These are phyloP conservation scores for Medicago ruthenica DNA, from an alignment of 306 rosid species.

Conservation along the genomic window DNA sequence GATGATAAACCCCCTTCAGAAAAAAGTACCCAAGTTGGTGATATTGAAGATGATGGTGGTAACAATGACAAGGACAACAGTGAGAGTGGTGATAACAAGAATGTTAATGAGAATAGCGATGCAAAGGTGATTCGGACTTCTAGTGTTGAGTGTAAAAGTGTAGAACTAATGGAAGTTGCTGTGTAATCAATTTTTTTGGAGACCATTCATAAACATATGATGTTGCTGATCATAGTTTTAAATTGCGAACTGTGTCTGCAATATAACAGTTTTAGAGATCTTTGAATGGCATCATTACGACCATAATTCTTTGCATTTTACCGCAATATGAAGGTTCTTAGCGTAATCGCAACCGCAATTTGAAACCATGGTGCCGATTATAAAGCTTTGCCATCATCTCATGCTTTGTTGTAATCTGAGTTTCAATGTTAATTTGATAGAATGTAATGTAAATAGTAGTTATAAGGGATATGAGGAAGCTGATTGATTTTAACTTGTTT, in stretches of 20 bases:
- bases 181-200: constrained; percentile 43
- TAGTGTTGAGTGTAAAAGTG: constrained; percentile 45
- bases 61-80: constrained; percentile 42
- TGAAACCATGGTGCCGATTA: constrained; percentile 33
- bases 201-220: constrained; percentile 41
- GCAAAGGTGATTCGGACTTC: constrained; percentile 47
- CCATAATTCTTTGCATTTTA: neutral
- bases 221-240: neutral
- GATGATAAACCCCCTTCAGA: constrained; percentile 51
- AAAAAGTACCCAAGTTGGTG: constrained; percentile 47
- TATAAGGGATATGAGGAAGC: constrained; percentile 48
- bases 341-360: neutral
- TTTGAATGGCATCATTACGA: neutral
- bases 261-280: too few relatives aligned
- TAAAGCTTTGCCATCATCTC: constrained; percentile 41
- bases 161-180: constrained; percentile 55
- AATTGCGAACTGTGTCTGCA: neutral
- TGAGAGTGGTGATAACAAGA: constrained; percentile 42
- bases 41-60: constrained; percentile 48
- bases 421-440: constrained; percentile 34
- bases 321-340: neutral
- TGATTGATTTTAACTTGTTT: constrained; percentile 44
- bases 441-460: constrained; percentile 79
- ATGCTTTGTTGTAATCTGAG: constrained; percentile 47
- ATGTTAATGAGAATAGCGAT: constrained; percentile 36